phyloP scores from a whole-genome alignment of 129 eudicot genomes.

The Centaurea solstitialis region DNA sequence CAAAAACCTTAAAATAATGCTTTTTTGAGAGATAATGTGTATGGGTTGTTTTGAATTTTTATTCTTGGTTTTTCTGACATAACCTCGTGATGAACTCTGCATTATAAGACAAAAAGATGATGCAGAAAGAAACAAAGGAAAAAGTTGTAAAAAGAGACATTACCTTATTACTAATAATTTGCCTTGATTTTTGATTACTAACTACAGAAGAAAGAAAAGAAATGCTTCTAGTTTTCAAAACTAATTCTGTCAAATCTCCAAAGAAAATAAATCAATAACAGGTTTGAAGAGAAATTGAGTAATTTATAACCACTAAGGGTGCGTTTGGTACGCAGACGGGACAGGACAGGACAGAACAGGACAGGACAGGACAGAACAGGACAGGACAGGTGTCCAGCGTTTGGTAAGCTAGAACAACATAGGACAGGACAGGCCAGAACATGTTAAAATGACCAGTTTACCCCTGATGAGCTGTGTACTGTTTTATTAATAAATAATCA shows the following conservation, averaged over 20 bases:
- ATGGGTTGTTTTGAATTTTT: conserved; percentile 33
- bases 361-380: too few relatives aligned
- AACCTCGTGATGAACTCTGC: conserved; percentile 79
- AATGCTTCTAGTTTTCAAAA: conserved; percentile 27
- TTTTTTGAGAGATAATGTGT: conserved; percentile 36
- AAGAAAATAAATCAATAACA: not conserved
- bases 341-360: too few relatives aligned
- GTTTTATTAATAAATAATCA: too few relatives aligned
- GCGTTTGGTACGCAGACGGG: too few relatives aligned
- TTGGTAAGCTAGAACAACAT: too few relatives aligned
- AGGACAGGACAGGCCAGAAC: too few relatives aligned
- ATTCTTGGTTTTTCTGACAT: conserved; percentile 57
- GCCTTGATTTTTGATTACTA: conserved; percentile 19
- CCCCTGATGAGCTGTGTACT: too few relatives aligned
- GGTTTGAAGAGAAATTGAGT: conserved; percentile 32
- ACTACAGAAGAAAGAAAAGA: not conserved
- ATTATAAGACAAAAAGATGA: conserved; percentile 70
- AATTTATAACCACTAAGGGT: not conserved
- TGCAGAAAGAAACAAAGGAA: conserved; percentile 49
- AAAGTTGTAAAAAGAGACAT: conserved; percentile 35
- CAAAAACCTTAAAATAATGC: conserved; percentile 55
- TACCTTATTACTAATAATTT: not conserved
- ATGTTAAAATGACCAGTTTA: too few relatives aligned
- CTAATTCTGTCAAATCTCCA: not conserved
- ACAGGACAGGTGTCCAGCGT: too few relatives aligned